Evolutionary conservation across 2,329 filamentous ascomycete species (phyloP), one percentile per base, ranked within the genome.

Genomic region (Sporothrix brunneoviolacea): DNA sequence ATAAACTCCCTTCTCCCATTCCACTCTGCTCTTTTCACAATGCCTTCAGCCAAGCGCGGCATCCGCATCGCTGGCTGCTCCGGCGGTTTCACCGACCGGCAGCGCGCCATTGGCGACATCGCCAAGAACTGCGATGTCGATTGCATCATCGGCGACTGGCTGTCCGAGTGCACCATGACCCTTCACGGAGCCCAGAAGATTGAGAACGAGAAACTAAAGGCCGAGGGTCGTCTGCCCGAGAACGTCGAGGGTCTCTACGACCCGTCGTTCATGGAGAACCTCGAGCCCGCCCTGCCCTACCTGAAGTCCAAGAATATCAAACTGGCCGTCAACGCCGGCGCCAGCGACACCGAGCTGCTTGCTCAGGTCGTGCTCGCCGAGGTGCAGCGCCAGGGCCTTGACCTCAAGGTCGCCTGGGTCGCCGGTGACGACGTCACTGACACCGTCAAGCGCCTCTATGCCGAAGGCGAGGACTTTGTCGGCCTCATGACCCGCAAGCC

Each of bases 51-150:
- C 21, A 66, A 65, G 53, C 60, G 65, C 53, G 62, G 67, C 13
- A 65, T 71, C 55, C 67, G 67, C 54, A 65, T 72, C 54, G 68
- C 65, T 52, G 68, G 68, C 51, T 64, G 67, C 38, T 70, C 68
- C 8, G 69, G 70, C 19, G 68, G 68, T 21, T 71, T 71, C 61
- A 68, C 68, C 18, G 69, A 71, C 56, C 63, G 69, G 22, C 67
- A 70, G 54, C 63, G 68, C 16, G 68, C 69, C 52, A 70, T 70
- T 47, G 56, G 63, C 28, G 66, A 67, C 38, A 61, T 72, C 21
- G 68, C 69, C 45, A 67, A 67, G 56, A 60, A 68, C 62, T 56
- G 64, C 58, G 60, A 62, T 36, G 59, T 64, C 41, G 62, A 64
- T 53, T 59, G 60, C 54, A 64, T 67, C 56, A 9, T 65, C 58